Evolutionary conservation across 768 basidiomycete species (phyloP), one percentile per base, ranked within the genome.

Genomic region (Pluteus cervinus): DNA sequence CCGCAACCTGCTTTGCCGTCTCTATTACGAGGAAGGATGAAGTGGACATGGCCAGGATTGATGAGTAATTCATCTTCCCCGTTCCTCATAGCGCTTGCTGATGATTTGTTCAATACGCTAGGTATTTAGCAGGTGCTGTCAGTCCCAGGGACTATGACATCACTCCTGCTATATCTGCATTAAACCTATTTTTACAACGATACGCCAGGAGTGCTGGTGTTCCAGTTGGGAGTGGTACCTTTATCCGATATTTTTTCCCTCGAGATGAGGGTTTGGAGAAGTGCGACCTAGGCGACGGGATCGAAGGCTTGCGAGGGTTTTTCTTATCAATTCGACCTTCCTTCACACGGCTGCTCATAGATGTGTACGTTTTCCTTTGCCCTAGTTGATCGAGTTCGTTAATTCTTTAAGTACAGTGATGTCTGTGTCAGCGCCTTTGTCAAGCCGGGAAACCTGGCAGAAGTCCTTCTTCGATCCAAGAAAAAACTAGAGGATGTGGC

Each of bases 151-250:
- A 55, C 22, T 55, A 59, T 14, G 65, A 73, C 17, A 49, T 61
- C 1, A 51, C 49, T 8, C 69, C 68, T 0, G 25, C 62, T 14
- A 47, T 73, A 3, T 63, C 70, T 4, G 73, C 71, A 1, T 44
- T 72, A 21, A 72, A 74, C 45, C 61, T 74, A n/a, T 52, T 72
- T 29, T 40, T 71, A 7, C 62, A 65, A 43, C 54, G 62, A 42
- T 55, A 61, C 28, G 55, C 66, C 7, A 38, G 57, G 28, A 42
- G 51, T 36, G 53, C 50, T 3, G 70, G 66, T 7, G 51, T 62
- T n/a, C 63, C 64, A 4, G 58, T 70, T 7, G 65, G 67, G 7
- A 50, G n/a, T n/a, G n/a, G n/a, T n/a, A 30, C 29, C 10, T 18
- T n/a, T 3, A 65, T 64, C 32, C 58, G 62, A 23, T 69, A 66